Evolutionary conservation across 352 stramenopile species (phyloP).

Genomic region (Globisporangium spiculum): DNA sequence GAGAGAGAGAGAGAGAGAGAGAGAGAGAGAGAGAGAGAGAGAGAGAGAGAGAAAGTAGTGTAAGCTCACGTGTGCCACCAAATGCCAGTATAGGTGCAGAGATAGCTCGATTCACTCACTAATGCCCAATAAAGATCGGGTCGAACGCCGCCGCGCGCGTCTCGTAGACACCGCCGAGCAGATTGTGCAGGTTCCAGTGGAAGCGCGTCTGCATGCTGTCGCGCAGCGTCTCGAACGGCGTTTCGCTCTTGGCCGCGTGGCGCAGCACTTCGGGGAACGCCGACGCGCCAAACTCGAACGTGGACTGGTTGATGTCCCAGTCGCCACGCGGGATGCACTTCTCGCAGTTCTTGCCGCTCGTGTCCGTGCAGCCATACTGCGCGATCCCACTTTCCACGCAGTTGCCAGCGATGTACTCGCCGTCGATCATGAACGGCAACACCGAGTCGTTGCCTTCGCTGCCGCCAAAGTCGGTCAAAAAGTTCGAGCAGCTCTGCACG

Average conservation of each 20-base stretch:
- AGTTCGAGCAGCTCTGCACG: constrained; percentile 40
- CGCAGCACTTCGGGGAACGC: constrained; percentile 60
- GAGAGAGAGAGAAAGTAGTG: neutral
- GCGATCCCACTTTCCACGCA: constrained; percentile 56
- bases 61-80: neutral
- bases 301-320: constrained; percentile 58
- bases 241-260: constrained; percentile 30
- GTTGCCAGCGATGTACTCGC: constrained; percentile 40
- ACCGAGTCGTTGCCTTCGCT: constrained; percentile 32
- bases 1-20: no score
- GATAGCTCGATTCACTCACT: constrained; percentile 19
- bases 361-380: constrained; percentile 36
- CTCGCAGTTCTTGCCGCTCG: constrained; percentile 38
- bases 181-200: constrained; percentile 41
- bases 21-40: no score
- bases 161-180: constrained; percentile 36
- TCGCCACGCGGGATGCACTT: constrained; percentile 62
- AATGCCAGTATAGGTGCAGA: neutral
- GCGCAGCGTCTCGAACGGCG: constrained; percentile 32
- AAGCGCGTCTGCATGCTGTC: constrained; percentile 33
- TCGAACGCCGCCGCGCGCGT: constrained; percentile 34
- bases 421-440: constrained; percentile 23
- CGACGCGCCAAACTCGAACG: constrained; percentile 62
- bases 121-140: constrained; percentile 38
- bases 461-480: constrained; percentile 56